Evolutionary conservation across 805 yeast genomes (phyloP), one percentile per base, ranked within the genome.

Genomic region (Yamadazyma insecticola): DNA sequence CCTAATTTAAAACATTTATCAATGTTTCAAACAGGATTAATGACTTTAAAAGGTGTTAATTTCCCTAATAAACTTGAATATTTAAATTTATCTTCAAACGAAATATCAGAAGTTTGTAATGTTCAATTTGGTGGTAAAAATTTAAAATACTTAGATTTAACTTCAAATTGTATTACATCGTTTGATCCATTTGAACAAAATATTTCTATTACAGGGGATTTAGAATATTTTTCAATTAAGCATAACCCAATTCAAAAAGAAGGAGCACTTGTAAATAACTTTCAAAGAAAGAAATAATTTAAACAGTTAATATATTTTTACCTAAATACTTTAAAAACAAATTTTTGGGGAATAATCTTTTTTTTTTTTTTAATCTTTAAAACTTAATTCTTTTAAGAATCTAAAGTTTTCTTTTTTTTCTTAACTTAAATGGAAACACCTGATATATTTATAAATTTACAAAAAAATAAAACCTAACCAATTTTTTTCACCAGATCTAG

Each of bases 11-110:
- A 32, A 13, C 30, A 26, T 8, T 26, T 51, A 16, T 42, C 50
- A 11, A 42, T 51, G 53, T 25, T 22, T n/a, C 29, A 37, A 7
- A 43, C 45, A 6, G 56, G 53, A 4, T 32, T 51, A 25, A 37
- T 48, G 29, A 27, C 43, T 11, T 25, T 49, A 14, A 32, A 28
- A 13, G 27, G 41, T 29, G 30, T 43, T 11, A 22, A 24, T 17
- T 47, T 51, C 27, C 52, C 54, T 5, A 8, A 32, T 5, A 32
- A 32, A 5, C 35, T 51, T 21, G 29, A 35, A 21, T 32, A 39
- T 5, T 30, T 49, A 17, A 36, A 37, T 16, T 28, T 51, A 13
- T 22, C 40, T 17, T 22, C 30, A 9, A 51, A 51, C 19, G 48
- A 41, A 18, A 44, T 51, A 13, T 24, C 35, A 11, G 34, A 33